Evolutionary conservation across 805 yeast genomes (phyloP), one percentile per base, ranked within the genome.

Genomic region (Huiozyma sinensis): DNA sequence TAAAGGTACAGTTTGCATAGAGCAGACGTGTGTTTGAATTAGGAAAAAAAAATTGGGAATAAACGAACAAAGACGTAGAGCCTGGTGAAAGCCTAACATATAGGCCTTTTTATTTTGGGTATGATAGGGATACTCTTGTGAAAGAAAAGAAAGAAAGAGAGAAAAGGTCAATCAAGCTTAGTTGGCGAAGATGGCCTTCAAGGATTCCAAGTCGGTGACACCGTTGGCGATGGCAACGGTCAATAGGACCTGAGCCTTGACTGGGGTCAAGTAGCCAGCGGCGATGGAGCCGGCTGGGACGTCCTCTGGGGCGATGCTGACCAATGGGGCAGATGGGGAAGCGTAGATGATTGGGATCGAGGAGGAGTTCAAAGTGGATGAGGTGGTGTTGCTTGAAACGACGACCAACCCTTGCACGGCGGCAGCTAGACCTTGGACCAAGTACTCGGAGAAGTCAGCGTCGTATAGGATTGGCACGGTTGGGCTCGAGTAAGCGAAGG

Each of bases 181-280:
- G 24, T 42, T 36, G 37, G 44, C 44, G 30, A 42, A 42, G 27
- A 42, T 36, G 8, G 31, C 28, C 36, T 42, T 36, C 38, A 42
- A 37, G 11, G 44, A 31, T 32, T 42, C 40, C 6, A 42, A 27
- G 9, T 36, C 39, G 34, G 51, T 47, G 43, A 55, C 59, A 42
- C 50, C 52, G 42, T 61, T 59, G 41, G 54, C 53, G 11, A 52
- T 47, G 38, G 64, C 65, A 35, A 62, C 51, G 12, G 60, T 44
- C 41, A 58, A 48, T 42, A 62, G 50, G 33, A 62, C 41, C 48
- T 61, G 64, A 33, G 65, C 61, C 50, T 61, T 55, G 27, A 50
- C 43, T 40, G 65, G 64, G 36, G 61, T 50, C 44, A 62, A 47
- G 47, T 50, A 50, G 43, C 65, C 65, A 36, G 59, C 65, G 28